These are phyloP conservation scores for Dothistroma pini DNA, from an alignment of 2,329 filamentous ascomycete genomes.

Conservation along the genomic window DNA sequence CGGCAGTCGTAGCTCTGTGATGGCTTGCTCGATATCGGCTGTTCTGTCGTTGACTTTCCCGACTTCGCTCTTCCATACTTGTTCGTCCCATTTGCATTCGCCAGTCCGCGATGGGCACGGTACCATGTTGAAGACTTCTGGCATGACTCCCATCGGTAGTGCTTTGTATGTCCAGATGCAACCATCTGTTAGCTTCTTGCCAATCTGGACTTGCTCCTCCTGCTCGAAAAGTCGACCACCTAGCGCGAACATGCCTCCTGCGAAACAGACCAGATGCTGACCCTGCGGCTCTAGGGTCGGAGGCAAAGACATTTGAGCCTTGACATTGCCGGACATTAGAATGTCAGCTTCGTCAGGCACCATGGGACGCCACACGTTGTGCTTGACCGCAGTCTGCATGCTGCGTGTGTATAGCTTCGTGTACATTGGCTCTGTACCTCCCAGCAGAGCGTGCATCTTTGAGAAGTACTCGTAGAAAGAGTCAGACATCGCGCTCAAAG, in stretches of 20 bases:
- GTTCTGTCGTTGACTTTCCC: slow-evolving; percentile 26
- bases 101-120: slow-evolving; percentile 44
- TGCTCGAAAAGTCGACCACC: slow-evolving; percentile 55
- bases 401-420: slow-evolving; percentile 55
- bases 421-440: slow-evolving; percentile 46
- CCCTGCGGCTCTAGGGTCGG: slow-evolving; percentile 47
- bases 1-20: slow-evolving; percentile 38
- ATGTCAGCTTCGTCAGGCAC: slow-evolving; percentile 45
- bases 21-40: slow-evolving; percentile 33
- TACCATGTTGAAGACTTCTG: slow-evolving; percentile 54
- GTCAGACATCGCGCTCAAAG: slow-evolving; percentile 37
- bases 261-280: slow-evolving; percentile 58
- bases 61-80: slow-evolving; percentile 46
- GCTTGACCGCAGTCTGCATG: slow-evolving; percentile 41
- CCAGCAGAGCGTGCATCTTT: slow-evolving; percentile 48
- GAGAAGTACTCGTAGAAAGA: slow-evolving; percentile 43
- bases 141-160: slow-evolving; percentile 58
- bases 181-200: slow-evolving; percentile 55
- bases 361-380: slow-evolving; percentile 51
- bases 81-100: slow-evolving; percentile 54
- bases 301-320: slow-evolving; percentile 28
- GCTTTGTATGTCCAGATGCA: slow-evolving; percentile 62
- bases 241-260: slow-evolving; percentile 60
- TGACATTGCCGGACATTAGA: slow-evolving; percentile 45
- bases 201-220: slow-evolving; percentile 53